A percentile compares a stretch with the other conserved stretches of the same genome.
These are phyloP conservation scores for Lichenothelia convexa DNA, from an alignment of 495 filamentous ascomycete species.

Conservation along the genomic window DNA sequence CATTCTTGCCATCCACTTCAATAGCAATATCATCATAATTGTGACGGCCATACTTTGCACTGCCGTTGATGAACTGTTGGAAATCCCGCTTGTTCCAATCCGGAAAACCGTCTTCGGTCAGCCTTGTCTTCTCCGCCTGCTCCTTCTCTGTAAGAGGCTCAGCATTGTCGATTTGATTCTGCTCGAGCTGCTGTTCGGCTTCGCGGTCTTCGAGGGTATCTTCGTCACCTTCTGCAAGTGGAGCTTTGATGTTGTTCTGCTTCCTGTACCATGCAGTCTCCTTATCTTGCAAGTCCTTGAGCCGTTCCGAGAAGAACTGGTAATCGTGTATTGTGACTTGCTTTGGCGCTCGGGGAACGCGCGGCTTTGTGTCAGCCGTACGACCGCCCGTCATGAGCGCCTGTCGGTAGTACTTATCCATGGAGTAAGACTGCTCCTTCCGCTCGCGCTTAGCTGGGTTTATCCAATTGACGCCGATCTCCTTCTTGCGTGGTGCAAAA, in stretches of 20 bases:
- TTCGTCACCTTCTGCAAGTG: conserved; percentile 65
- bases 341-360: conserved; percentile 88
- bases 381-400: conserved; percentile 72
- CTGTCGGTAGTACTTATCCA: conserved; percentile 96
- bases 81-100: conserved; percentile 96
- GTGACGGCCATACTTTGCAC: conserved; percentile 73
- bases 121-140: conserved; percentile 56
- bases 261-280: conserved; percentile 94
- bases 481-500: conserved; percentile 79
- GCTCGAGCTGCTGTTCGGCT: conserved; percentile 72
- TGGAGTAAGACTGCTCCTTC: conserved; percentile 94
- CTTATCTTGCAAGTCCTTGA: conserved; percentile 81
- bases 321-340: conserved; percentile 87
- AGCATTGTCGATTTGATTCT: conserved; percentile 82
- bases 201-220: conserved; percentile 68
- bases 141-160: conserved; percentile 80
- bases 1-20: conserved; percentile 80
- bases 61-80: conserved; percentile 92
- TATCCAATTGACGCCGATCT: conserved; percentile 92
- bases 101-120: conserved; percentile 73
- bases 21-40: conserved; percentile 69
- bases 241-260: conserved; percentile 84
- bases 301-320: conserved; percentile 76
- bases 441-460: conserved; percentile 96
- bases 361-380: conserved; percentile 76